These are phyloP conservation scores for Biancaea sappan DNA, from an alignment of 306 rosid genomes.

Conservation along the genomic window DNA sequence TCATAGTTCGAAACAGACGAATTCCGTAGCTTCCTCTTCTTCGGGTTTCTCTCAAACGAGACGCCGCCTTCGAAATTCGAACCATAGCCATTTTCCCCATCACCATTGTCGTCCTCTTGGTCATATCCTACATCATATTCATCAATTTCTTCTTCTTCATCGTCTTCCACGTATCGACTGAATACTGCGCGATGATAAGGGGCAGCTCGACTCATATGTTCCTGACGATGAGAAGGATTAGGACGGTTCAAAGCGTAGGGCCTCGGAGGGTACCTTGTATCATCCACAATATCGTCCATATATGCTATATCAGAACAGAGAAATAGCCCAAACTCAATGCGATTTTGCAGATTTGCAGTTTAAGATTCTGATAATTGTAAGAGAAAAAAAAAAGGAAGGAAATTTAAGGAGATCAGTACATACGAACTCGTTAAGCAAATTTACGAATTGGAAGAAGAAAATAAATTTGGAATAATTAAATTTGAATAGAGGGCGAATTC, in stretches of 20 bases:
- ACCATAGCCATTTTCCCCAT: conserved; percentile 19
- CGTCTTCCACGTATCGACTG: conserved; percentile 34
- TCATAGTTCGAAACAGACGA: conserved; percentile 51
- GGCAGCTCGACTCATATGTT: conserved; percentile 25
- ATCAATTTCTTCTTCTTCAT: conserved; percentile 22
- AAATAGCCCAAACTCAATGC: not conserved
- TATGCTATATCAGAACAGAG: not conserved
- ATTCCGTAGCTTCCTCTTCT: conserved; percentile 56
- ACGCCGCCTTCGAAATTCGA: conserved; percentile 30
- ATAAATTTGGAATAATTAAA: not conserved
- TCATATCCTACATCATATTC: conserved; percentile 21
- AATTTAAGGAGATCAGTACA: not conserved
- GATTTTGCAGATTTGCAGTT: not conserved
- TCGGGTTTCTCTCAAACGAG: conserved; percentile 46
- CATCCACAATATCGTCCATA: conserved; percentile 47
- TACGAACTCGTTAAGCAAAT: not conserved
- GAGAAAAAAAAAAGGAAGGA: not conserved
- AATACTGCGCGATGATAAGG: conserved; percentile 34
- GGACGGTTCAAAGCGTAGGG: conserved; percentile 24
- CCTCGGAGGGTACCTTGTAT: conserved; percentile 37
- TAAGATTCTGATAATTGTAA: not conserved
- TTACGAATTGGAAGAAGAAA: not conserved
- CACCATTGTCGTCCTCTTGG: conserved; percentile 15
- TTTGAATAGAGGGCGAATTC: not conserved
- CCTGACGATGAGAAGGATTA: conserved; percentile 32